Base-by-base conservation (phyloP, 129 eudicot genomes). In the Centella asiatica region DNA sequence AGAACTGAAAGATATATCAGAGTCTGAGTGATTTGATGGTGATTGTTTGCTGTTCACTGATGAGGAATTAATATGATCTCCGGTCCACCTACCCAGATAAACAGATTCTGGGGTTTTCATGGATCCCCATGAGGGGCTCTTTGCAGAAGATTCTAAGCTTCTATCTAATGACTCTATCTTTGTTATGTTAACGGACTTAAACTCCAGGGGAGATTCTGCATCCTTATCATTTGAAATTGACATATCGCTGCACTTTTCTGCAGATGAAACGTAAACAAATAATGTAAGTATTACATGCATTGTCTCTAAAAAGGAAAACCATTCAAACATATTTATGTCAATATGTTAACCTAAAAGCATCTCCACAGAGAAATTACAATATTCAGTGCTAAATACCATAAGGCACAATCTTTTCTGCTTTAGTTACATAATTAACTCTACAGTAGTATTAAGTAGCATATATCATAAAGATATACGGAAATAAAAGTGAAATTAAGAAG, bases 11-110 rank as follows among this genome's bases (percentile, higher is more conserved):
- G 22, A 0, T 53, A 27, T 40, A 49, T 47, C 54, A n/a, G 68
- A 15, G 14, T 50, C 71, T 56, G 68, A 45, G 68, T 9, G 42
- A n/a, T 60, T 55, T 5, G 57, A 54, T 26, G 65, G 6, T 29
- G 45, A 24, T 23, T 57, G 72, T 65, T 79, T 83, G 60, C 44
- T 60, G 60, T 73, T 65, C 20, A 73, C 74, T 25, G 80, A 68
- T 60, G 85, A 79, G n/a, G 69, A 64, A 57, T 72, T 74, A 28
- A 57, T 52, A 34, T 39, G 28, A 53, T 34, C 54, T 34, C 19
- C 58, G 9, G 40, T 77, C 64, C 37, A 15, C 19, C 20, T 62
- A 24, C 75, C 57, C 5, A 70, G 37, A 36, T 49, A 61, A 65
- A 48, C 22, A 45, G 65, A 68, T 27, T 22, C 64, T 26, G 77